A percentile compares a stretch with the other conserved stretches of the same genome.
These are phyloP conservation scores for Aristolochia fimbriata DNA, from an alignment of 164 flowering plant species.

Conservation along the genomic window DNA sequence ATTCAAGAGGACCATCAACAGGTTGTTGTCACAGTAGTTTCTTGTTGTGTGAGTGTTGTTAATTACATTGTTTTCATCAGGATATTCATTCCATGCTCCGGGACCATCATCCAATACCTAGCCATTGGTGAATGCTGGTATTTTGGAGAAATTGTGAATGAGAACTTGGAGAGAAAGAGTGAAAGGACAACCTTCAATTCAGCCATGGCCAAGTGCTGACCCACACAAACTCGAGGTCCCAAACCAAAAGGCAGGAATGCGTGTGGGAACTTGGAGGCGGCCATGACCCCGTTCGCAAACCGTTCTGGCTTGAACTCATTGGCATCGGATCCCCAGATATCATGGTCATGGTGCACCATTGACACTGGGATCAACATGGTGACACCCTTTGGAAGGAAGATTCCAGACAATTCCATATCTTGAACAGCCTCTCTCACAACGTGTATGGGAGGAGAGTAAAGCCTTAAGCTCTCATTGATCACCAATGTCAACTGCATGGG, in stretches of 20 bases:
- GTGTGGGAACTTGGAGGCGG: constrained; percentile 10
- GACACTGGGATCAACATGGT: not conserved
- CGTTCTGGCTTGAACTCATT: constrained; percentile 11
- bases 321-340: constrained; percentile 10
- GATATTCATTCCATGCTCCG: constrained; percentile 12
- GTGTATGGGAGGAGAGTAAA: too few species aligned
- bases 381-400: not conserved
- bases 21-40: too few species aligned
- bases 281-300: constrained; percentile 3
- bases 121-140: constrained; percentile 4
- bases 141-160: constrained; percentile 9
- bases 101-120: constrained; percentile 4
- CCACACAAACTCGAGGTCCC: constrained; percentile 2
- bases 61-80: not conserved
- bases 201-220: not conserved
- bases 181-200: constrained; percentile 3
- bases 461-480: too few species aligned
- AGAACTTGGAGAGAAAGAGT: constrained; percentile 6
- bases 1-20: too few species aligned
- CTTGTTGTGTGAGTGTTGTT: too few species aligned
- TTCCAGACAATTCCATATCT: too few species aligned
- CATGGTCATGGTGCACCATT: constrained; percentile 4
- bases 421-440: too few species aligned
- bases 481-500: too few species aligned
- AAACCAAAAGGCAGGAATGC: constrained; percentile 5